Base-by-base conservation (phyloP, 2,329 filamentous ascomycete genomes). In the Sclerotinia trifoliorum region DNA sequence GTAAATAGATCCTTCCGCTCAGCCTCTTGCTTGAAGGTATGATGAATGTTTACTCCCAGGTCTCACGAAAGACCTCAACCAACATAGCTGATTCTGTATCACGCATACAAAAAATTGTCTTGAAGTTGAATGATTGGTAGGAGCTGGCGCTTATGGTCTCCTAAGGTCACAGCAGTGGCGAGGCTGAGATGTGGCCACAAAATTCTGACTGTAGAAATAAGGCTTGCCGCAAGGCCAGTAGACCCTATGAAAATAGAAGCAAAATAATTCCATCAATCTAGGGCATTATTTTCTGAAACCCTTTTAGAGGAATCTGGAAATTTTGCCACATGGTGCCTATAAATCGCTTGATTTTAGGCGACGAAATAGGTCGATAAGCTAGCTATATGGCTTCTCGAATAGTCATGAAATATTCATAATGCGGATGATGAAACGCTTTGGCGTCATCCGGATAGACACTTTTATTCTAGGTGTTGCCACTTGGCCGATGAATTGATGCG, bases 141-240 rank as follows among this genome's bases (percentile, higher is more conserved):
- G 5, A 42, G 3, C 55, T 15, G 62, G 62, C 62, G 62, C 51
- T 55, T 65, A 56, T 3, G 61, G 39, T 10, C 24, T 24, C 46
- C 7, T 26, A 26, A 65, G 62, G 62, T 46, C 62, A 46, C 29
- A 11, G 10, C 26, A 55, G n/a, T 11, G 35, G 51, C 62, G 32
- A 55, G 62, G 62, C 62, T 65, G 62, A 48, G 35, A 65, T 58
- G 7, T 26, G 46, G 46, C 49, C 62, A 56, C 17, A 39, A 65
- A 6, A 3, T 2, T 48, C 19, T 29, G n/a, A 21, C 56, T 29
- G 7, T n/a, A 49, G 58, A 62, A 62, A 64, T 21, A 54, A 64
- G 61, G 61, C 48, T 42, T 5, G n/a, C 24, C 2, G 24, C 21
- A 26, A 64, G 61, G 61, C 48, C 61, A 7, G 26, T 42, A 49